Conservation (phyloP, 208 protist species). For the Trypanosoma theileri region DNA sequence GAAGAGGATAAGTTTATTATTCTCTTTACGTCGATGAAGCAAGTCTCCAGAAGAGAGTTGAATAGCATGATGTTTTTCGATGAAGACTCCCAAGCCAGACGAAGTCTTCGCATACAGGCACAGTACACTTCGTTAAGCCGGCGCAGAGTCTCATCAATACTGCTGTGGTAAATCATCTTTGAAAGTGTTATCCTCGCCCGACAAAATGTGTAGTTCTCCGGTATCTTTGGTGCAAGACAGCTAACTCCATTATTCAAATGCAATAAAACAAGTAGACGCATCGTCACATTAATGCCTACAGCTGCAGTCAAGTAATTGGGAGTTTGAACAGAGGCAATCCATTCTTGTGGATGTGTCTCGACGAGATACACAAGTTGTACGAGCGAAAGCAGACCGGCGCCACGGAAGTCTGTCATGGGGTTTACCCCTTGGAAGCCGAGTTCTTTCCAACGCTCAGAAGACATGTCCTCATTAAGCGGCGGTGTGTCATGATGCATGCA, state of each 20-base stretch:
- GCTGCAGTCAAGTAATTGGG: slow-evolving; percentile 58
- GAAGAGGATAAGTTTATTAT: slow-evolving; percentile 36
- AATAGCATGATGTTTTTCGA: slow-evolving; percentile 64
- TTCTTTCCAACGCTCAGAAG: slow-evolving; percentile 67
- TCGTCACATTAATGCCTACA: slow-evolving; percentile 76
- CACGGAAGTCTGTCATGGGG: slow-evolving; percentile 87
- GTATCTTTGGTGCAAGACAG: slow-evolving; percentile 33
- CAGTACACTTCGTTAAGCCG: slow-evolving; percentile 64
- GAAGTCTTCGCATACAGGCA: slow-evolving; percentile 51
- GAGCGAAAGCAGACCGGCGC: slow-evolving; percentile 73
- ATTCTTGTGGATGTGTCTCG: slow-evolving; percentile 55
- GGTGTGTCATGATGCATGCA: background rate
- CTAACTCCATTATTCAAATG: slow-evolving; percentile 37
- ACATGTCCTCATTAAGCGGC: slow-evolving; percentile 9
- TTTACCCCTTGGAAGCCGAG: slow-evolving; percentile 87
- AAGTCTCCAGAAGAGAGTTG: slow-evolving; percentile 40
- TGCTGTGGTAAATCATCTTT: slow-evolving; percentile 37
- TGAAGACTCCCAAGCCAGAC: slow-evolving; percentile 46
- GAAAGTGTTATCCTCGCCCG: slow-evolving; percentile 34
- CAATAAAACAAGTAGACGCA: slow-evolving; percentile 63
- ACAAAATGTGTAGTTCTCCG: slow-evolving; percentile 25
- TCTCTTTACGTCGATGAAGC: slow-evolving; percentile 44
- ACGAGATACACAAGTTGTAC: slow-evolving; percentile 75
- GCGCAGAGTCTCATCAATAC: slow-evolving; percentile 31
- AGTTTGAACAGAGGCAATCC: slow-evolving; percentile 27